Percentiles rank a stretch among this genome's conserved stretches.
phyloP scores from a whole-genome alignment of 148 eudicot species.

The Fagopyrum esculentum region DNA sequence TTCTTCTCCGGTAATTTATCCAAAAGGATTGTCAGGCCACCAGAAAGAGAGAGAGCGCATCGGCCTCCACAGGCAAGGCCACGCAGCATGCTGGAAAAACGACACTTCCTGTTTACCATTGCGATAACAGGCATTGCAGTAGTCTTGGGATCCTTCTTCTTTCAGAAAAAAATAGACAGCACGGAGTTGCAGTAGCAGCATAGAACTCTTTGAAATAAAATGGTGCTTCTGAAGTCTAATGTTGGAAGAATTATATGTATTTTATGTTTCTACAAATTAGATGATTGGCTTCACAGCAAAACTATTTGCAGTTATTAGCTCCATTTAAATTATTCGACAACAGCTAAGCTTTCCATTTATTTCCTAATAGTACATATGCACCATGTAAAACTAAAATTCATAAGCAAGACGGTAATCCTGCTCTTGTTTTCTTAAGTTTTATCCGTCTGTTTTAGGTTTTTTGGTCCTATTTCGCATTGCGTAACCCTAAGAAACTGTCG shows the following conservation, averaged over 20 bases:
- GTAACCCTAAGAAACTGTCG: too few relatives aligned
- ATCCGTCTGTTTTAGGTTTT: background rate
- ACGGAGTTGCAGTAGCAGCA: constrained; percentile 11
- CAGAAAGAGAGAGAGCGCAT: constrained; percentile 9
- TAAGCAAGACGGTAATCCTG: background rate
- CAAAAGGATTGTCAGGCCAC: constrained; percentile 4
- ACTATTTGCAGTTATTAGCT: background rate
- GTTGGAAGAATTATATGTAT: background rate
- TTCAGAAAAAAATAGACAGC: constrained; percentile 62
- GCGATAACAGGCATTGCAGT: constrained; percentile 88
- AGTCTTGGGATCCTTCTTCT: constrained; percentile 64
- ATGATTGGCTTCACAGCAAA: background rate
- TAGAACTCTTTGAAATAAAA: background rate
- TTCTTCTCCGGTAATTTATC: background rate
- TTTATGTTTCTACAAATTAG: constrained; percentile 3
- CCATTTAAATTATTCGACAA: background rate
- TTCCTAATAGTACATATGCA: background rate
- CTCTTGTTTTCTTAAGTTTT: background rate
- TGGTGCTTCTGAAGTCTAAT: background rate
- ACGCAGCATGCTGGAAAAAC: constrained; percentile 39
- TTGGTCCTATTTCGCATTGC: background rate
- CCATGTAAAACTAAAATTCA: constrained; percentile 5
- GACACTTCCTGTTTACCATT: constrained; percentile 63
- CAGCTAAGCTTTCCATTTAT: background rate
- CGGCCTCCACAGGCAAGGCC: constrained; percentile 34